Evolutionary conservation across 2,329 filamentous ascomycete genomes (phyloP).

Genomic region (Exophiala alcalophila): DNA sequence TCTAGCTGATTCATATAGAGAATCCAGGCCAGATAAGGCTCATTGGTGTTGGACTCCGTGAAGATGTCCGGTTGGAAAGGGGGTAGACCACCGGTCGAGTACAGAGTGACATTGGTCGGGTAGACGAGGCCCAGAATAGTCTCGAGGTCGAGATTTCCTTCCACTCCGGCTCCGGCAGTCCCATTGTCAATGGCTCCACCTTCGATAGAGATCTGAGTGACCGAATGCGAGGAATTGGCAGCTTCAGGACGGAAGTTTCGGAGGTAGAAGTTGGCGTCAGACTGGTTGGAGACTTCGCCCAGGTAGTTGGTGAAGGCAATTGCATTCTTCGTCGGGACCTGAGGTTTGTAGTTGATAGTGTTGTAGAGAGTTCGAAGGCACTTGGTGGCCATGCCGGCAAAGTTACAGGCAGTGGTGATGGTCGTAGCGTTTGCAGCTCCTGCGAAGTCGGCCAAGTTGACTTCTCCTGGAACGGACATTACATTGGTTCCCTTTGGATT

Average conservation of each 20-base stretch:
- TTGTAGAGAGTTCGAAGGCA: slow-evolving; percentile 56
- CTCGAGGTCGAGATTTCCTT: slow-evolving; percentile 61
- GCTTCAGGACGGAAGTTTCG: slow-evolving; percentile 40
- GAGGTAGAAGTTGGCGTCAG: slow-evolving; percentile 40
- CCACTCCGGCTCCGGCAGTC: slow-evolving; percentile 40
- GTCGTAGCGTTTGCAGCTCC: slow-evolving; percentile 24
- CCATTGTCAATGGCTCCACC: slow-evolving; percentile 35
- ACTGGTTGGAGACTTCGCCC: slow-evolving; percentile 49
- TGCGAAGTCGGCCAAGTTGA: slow-evolving; percentile 25
- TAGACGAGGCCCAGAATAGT: slow-evolving; percentile 55
- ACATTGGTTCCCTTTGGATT: slow-evolving; percentile 23
- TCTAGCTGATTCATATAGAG: slow-evolving; percentile 54
- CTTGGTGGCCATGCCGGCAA: slow-evolving; percentile 50
- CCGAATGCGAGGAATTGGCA: slow-evolving; percentile 34
- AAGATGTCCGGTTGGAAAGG: slow-evolving; percentile 52
- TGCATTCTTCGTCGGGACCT: slow-evolving; percentile 42
- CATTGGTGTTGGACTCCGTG: slow-evolving; percentile 54
- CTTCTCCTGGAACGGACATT: slow-evolving; percentile 35
- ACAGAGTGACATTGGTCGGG: slow-evolving; percentile 55
- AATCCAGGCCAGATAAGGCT: slow-evolving; percentile 65
- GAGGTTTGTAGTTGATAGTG: slow-evolving; percentile 52
- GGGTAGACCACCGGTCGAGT: slow-evolving; percentile 55
- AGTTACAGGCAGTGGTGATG: slow-evolving; percentile 49
- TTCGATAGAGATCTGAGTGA: slow-evolving; percentile 38
- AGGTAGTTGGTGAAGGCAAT: slow-evolving; percentile 50